These are phyloP conservation scores for Mrakia frigida DNA, from an alignment of 768 basidiomycete genomes.

Conservation along the genomic window DNA sequence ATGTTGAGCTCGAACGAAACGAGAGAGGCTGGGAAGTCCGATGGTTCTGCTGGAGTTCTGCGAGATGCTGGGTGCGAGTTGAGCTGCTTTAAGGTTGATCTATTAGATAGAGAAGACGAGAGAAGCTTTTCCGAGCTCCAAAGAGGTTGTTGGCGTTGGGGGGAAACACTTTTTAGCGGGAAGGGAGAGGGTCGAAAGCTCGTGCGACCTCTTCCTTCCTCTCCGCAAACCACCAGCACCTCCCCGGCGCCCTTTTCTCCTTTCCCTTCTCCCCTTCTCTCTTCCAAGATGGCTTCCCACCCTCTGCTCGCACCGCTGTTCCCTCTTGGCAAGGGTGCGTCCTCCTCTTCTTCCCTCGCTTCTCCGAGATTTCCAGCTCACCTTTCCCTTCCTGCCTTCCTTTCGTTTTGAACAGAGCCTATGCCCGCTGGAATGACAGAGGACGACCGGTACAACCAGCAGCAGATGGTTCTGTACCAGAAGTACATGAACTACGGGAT, in stretches of 20 bases:
- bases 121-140: too few relatives aligned
- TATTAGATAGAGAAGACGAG: too few relatives aligned
- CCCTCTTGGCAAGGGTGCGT: conserved; percentile 13
- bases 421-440: conserved; percentile 74
- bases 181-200: too few relatives aligned
- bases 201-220: background rate
- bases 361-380: background rate
- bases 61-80: too few relatives aligned
- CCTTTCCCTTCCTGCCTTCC: background rate
- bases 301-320: conserved; percentile 22
- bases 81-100: too few relatives aligned
- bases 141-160: too few relatives aligned
- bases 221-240: background rate
- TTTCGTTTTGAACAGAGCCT: conserved; percentile 38
- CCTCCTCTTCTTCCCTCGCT: background rate
- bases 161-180: too few relatives aligned
- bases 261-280: background rate
- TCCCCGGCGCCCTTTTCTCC: background rate
- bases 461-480: conserved; percentile 73
- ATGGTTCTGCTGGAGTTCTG: too few relatives aligned
- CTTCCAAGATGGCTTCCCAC: conserved; percentile 9
- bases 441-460: conserved; percentile 63
- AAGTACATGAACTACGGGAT: conserved; percentile 62
- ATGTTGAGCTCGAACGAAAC: too few relatives aligned
- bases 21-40: too few relatives aligned